These are phyloP conservation scores for Sporothrix humicola DNA, from an alignment of 2,329 filamentous ascomycete species.

Conservation along the genomic window DNA sequence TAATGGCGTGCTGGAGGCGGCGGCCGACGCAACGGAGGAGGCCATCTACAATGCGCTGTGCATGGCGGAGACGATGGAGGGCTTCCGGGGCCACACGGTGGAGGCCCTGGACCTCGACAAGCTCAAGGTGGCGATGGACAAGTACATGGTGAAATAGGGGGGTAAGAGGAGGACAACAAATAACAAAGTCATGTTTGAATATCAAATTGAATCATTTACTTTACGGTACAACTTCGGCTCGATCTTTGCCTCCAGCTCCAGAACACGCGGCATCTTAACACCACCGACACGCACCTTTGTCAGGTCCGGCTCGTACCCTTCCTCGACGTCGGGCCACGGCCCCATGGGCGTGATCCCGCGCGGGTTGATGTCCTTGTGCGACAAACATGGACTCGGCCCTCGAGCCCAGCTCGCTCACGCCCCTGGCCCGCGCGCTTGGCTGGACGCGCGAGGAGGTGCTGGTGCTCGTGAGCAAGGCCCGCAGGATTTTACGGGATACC, in stretches of 20 bases:
- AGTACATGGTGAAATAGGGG: slow-evolving; percentile 32
- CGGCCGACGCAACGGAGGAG: slow-evolving; percentile 68
- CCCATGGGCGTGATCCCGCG: slow-evolving; percentile 66
- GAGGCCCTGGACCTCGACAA: slow-evolving; percentile 35
- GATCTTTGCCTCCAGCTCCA: slow-evolving; percentile 44
- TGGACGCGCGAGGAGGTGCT: slow-evolving; percentile 42
- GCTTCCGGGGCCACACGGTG: slow-evolving; percentile 42
- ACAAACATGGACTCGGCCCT: slow-evolving; percentile 42
- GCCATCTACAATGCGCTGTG: slow-evolving; percentile 68
- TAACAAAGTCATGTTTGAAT: too few species aligned
- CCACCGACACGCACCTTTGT: slow-evolving; percentile 54
- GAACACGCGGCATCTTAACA: slow-evolving; percentile 51
- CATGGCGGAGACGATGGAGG: slow-evolving; percentile 65
- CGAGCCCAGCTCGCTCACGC: slow-evolving; percentile 42
- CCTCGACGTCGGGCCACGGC: slow-evolving; percentile 63
- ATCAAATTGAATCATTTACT: background rate
- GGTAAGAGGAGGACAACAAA: background rate
- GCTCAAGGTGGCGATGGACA: slow-evolving; percentile 39
- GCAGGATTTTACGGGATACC: slow-evolving; percentile 38
- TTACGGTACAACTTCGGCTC: slow-evolving; percentile 12
- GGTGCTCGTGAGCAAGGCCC: slow-evolving; percentile 38
- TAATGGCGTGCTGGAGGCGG: slow-evolving; percentile 66
- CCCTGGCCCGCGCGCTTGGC: slow-evolving; percentile 42
- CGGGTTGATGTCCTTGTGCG: slow-evolving; percentile 62
- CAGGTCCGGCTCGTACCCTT: slow-evolving; percentile 57